These are phyloP conservation scores for Leccinum solheimii DNA, from an alignment of 1,284 basidiomycete genomes.

Conservation along the genomic window DNA sequence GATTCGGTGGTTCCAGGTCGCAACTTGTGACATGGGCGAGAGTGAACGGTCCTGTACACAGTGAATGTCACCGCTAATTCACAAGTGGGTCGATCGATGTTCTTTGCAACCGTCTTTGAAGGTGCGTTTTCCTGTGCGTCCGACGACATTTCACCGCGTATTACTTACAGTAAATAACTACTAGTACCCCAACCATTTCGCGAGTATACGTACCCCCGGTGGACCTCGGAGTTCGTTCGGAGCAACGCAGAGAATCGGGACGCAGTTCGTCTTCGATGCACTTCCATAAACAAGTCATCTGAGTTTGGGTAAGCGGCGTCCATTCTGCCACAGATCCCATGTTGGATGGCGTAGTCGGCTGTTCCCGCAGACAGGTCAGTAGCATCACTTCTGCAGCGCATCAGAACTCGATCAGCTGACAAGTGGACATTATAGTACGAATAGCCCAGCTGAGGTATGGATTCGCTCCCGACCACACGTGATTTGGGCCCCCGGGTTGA, in stretches of 20 bases:
- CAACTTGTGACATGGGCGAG: slow-evolving; percentile 45
- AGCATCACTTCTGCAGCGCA: slow-evolving; percentile 41
- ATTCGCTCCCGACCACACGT: slow-evolving; percentile 1
- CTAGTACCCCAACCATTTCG: slow-evolving; percentile 59
- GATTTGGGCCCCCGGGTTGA: slow-evolving; percentile 2
- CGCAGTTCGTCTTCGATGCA: slow-evolving; percentile 54
- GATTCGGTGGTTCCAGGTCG: slow-evolving; percentile 45
- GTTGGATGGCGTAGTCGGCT: slow-evolving; percentile 4
- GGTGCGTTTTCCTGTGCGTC: slow-evolving; percentile 41
- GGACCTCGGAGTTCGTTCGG: neutral
- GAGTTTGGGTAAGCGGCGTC: slow-evolving; percentile 52
- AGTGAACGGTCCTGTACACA: slow-evolving; percentile 2
- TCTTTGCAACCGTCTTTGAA: slow-evolving; percentile 43
- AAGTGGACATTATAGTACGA: slow-evolving; percentile 41
- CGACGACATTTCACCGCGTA: slow-evolving; percentile 44
- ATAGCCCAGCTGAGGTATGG: slow-evolving; percentile 18
- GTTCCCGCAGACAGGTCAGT: slow-evolving; percentile 48
- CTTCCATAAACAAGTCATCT: slow-evolving; percentile 44
- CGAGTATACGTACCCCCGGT: slow-evolving; percentile 29
- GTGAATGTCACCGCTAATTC: slow-evolving; percentile 38
- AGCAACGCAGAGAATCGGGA: slow-evolving; percentile 55
- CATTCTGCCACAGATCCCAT: neutral
- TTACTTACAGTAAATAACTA: slow-evolving; percentile 9
- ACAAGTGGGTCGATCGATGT: slow-evolving; percentile 40
- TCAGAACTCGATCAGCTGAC: slow-evolving; percentile 29